Percentiles rank a stretch among this genome's conserved stretches.
Conservation (phyloP, 257 asterid species). For the Anisodus acutangulus region DNA sequence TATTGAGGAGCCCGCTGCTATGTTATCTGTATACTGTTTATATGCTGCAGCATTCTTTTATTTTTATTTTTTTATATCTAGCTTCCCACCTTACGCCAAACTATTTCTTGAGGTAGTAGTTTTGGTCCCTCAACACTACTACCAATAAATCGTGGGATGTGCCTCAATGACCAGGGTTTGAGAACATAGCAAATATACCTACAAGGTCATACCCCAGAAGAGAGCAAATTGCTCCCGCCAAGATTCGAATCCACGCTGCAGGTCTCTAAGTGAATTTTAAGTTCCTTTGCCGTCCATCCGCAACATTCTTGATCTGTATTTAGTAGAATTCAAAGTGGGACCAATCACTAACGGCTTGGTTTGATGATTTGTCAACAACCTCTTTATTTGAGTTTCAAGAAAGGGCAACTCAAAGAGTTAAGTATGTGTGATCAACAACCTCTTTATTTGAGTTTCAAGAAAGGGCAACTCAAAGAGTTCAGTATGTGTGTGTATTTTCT, state of each 20-base stretch:
- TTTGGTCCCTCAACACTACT: no score
- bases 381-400: conserved; percentile 33
- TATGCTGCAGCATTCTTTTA: neutral
- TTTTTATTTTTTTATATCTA: no score
- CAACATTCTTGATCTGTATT: conserved; percentile 39
- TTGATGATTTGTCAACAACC: conserved; percentile 38
- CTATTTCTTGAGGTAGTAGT: no score
- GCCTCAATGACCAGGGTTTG: no score
- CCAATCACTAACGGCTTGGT: conserved; percentile 27
- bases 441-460: conserved; percentile 33
- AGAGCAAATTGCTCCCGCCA: no score
- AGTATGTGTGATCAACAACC: conserved; percentile 27
- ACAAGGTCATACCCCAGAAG: no score
- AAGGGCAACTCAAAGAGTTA: conserved; percentile 19
- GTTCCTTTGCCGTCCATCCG: no score
- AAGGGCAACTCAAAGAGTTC: conserved; percentile 20
- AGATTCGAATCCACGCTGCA: no score
- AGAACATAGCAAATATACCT: no score
- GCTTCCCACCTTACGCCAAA: no score
- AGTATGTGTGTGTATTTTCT: neutral
- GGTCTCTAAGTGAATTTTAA: no score
- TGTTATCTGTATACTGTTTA: conserved; percentile 30
- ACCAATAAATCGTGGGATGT: no score
- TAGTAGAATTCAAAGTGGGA: conserved; percentile 35
- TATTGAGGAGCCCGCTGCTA: conserved; percentile 29